Evolutionary conservation across 805 yeast species (phyloP), one percentile per base, ranked within the genome.

Genomic region (Candida glaebosa): DNA sequence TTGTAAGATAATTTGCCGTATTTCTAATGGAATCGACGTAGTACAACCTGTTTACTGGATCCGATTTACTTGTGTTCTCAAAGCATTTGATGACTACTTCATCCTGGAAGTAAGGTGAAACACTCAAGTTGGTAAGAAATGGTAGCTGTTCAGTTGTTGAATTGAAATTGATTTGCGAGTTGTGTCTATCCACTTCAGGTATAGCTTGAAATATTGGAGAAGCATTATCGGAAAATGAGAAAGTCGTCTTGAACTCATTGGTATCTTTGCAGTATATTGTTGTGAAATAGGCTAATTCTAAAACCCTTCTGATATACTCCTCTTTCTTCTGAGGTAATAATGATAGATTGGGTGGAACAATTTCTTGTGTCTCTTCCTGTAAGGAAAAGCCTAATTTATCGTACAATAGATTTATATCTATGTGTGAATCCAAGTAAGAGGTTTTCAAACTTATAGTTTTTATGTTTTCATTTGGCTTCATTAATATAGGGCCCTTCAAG

Each of bases 401-500:
- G 2, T 71, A 55, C 16, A 88, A 62, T 39, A 85, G 61, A 0
- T 63, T 57, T 2, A 84, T 69, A 47, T 84, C 80, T 4, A 86
- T 57, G 42, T 78, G 78, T 2, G 84, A 65, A 46, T 76, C 79
- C 43, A 84, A 60, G 1, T 73, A 63, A 12, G 78, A 67, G 45
- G 74, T 75, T n/a, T 63, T 57, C 3, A 77, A 58, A 45, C 73
- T 68, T 30, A 88, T 81, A 0, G 84, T 78, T 51, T 77, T 81
- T 2, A 69, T 60, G 8, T 74, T 76, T 4, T 71, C 75, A 2
- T 58, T 63, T 2, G 73, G 63, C 2, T 55, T 59, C 18, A 73
- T 57, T 6, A 67, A 56, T 17, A 87, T 58, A 0, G 95, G 91
- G 2, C 88, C 90, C 47, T 71, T 77, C 36, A 87, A 62, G 6